phyloP scores from a whole-genome alignment of 2,329 filamentous ascomycete species.

The Fusarium bactridioides region DNA sequence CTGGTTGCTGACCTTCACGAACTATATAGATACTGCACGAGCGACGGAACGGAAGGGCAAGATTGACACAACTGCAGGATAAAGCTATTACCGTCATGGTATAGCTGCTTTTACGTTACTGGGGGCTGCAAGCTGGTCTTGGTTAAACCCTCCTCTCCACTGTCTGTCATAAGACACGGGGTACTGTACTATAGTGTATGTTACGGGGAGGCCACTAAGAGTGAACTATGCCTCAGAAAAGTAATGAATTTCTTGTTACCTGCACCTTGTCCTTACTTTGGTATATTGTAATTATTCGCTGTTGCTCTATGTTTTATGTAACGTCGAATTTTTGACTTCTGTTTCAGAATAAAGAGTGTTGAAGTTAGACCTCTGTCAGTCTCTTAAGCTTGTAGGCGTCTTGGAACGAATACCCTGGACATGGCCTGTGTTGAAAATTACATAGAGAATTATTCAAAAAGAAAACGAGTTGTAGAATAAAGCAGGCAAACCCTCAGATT shows the following conservation, averaged over 20 bases:
- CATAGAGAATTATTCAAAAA: too few species aligned
- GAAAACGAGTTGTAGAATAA: too few species aligned
- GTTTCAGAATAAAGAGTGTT: too few species aligned
- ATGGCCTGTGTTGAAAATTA: neutral
- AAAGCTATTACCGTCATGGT: neutral
- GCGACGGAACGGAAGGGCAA: neutral
- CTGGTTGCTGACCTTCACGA: neutral
- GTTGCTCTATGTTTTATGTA: neutral
- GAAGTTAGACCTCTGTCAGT: too few species aligned
- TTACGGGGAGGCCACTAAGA: neutral
- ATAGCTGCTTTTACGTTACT: neutral
- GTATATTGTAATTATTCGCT: neutral
- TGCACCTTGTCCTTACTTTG: neutral
- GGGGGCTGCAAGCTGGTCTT: neutral
- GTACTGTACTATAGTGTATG: neutral
- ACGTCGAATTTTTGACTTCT: neutral
- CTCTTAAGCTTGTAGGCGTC: too few species aligned
- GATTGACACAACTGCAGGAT: neutral
- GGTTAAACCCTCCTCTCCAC: neutral
- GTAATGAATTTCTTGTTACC: neutral
- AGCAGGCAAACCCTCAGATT: too few species aligned
- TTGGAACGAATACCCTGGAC: too few species aligned
- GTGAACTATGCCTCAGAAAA: neutral
- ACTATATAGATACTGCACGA: neutral
- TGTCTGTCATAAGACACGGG: neutral